These are phyloP conservation scores for Nitzschia putrida DNA, from an alignment of 108 stramenopile species.

Conservation along the genomic window DNA sequence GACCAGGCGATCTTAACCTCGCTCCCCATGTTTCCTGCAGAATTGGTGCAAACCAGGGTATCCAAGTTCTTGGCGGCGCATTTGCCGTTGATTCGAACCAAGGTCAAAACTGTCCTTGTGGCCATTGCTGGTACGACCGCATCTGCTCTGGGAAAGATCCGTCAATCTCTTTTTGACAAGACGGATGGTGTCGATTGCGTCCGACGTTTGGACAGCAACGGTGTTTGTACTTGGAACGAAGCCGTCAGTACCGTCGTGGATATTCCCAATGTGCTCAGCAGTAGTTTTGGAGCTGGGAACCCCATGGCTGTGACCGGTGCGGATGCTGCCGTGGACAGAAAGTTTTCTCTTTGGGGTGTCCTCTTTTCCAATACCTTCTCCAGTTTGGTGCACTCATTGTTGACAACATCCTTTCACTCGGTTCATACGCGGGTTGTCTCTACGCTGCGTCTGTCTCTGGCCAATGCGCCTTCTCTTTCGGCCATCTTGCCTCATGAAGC, in stretches of 20 bases:
- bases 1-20: slow-evolving; percentile 53
- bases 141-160: slow-evolving; percentile 78
- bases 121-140: slow-evolving; percentile 87
- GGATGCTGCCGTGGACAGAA: slow-evolving; percentile 23
- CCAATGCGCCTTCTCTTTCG: slow-evolving; percentile 77
- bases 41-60: slow-evolving; percentile 60
- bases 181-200: slow-evolving; percentile 80
- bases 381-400: slow-evolving; percentile 79
- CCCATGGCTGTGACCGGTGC: background rate
- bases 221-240: slow-evolving; percentile 77
- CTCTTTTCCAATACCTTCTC: slow-evolving; percentile 86
- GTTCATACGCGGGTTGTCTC: slow-evolving; percentile 78
- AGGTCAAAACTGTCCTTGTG: slow-evolving; percentile 76
- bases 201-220: slow-evolving; percentile 42
- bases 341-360: slow-evolving; percentile 82
- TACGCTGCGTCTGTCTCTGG: slow-evolving; percentile 70
- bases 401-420: slow-evolving; percentile 82
- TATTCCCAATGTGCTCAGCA: slow-evolving; percentile 50
- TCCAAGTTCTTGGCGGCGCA: slow-evolving; percentile 82
- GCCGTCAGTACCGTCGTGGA: slow-evolving; percentile 79
- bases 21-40: slow-evolving; percentile 69
- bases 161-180: slow-evolving; percentile 85
- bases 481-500: slow-evolving; percentile 83
- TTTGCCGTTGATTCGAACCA: slow-evolving; percentile 80
- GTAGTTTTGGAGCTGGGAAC: slow-evolving; percentile 42